Conservation (phyloP, 2,329 filamentous ascomycete species). For the Colletotrichum falcatum region DNA sequence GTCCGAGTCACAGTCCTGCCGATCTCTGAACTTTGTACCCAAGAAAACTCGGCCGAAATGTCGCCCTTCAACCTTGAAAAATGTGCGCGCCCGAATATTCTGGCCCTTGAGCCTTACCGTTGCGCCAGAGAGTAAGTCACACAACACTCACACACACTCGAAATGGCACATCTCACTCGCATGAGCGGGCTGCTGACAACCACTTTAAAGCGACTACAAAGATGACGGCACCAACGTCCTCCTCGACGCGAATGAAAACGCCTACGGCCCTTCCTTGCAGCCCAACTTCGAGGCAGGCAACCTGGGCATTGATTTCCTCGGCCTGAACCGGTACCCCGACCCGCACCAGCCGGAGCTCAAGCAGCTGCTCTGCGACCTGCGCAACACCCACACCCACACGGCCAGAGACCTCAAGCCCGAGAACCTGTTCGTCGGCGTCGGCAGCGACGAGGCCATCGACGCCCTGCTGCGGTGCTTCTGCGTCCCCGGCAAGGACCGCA, state of each 20-base stretch:
- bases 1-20: not conserved
- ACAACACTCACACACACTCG: not conserved
- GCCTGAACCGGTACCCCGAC: slow-evolving; percentile 94
- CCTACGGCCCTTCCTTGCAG: slow-evolving; percentile 84
- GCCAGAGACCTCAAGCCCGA: slow-evolving; percentile 77
- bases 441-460: slow-evolving; percentile 97
- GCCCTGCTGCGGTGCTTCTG: slow-evolving; percentile 95
- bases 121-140: slow-evolving; percentile 81
- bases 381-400: slow-evolving; percentile 88
- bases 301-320: slow-evolving; percentile 78
- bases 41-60: slow-evolving; percentile 51
- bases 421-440: slow-evolving; percentile 94
- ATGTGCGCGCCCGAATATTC: slow-evolving; percentile 82
- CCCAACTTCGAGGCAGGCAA: slow-evolving; percentile 61
- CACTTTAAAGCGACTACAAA: slow-evolving; percentile 86
- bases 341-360: slow-evolving; percentile 93
- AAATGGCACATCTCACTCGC: slow-evolving; percentile 7
- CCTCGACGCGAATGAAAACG: slow-evolving; percentile 98
- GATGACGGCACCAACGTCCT: slow-evolving; percentile 96
- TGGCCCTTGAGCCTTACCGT: slow-evolving; percentile 81
- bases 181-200: slow-evolving; percentile 34
- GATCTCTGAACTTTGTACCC: not conserved
- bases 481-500: slow-evolving; percentile 85
- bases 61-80: slow-evolving; percentile 78
- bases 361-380: slow-evolving; percentile 84